Base-by-base conservation (phyloP, 2,329 filamentous ascomycete species). In the Plenodomus tracheiphilus region DNA sequence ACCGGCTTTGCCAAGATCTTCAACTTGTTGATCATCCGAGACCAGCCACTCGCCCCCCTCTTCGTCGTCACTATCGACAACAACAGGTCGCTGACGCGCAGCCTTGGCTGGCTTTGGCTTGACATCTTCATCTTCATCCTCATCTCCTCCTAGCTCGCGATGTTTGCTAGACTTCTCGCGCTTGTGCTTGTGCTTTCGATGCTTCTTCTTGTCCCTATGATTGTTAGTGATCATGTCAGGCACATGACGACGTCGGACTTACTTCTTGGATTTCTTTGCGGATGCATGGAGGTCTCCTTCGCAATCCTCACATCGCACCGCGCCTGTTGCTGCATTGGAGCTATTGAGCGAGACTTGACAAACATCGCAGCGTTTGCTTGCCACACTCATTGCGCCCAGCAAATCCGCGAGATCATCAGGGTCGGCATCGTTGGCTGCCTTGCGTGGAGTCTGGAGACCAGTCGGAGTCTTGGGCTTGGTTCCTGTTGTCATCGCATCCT, bases 401-500 rank as follows among this genome's bases (percentile, higher is more conserved):
- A 97, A 81, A 64, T 94, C 88, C 0, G 91, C 89, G 65, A 99
- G 83, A 22, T 85, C 86, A 68, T 97, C 92, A 11, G 96, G 75
- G 43, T 92, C 89, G 16, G 79, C 76, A 8, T 83, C 80, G 17
- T 78, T 77, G 41, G 64, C 76, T 43, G 58, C 76, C 20, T 71
- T 70, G 16, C 65, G 62, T 16, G 71, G 70, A 2, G 71, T 73
- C 45, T 71, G 66, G 15, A 64, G 53, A 8, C 52, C 65, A 32
- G 56, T 44, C 15, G 62, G 74, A 2, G 76, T 64, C 28, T 75
- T 78, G 4, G 5, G 77, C 75, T 51, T 72, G 1, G 74, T 32
- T 70, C 83, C 88, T 1, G 85, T 87, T 1, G 85, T 81, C 46
- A 96, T 75, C 2, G 90, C 89, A 64, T 97, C 94, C 62, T 87